phyloP scores from a whole-genome alignment of 805 yeast genomes.

The Starmerella floricola region DNA sequence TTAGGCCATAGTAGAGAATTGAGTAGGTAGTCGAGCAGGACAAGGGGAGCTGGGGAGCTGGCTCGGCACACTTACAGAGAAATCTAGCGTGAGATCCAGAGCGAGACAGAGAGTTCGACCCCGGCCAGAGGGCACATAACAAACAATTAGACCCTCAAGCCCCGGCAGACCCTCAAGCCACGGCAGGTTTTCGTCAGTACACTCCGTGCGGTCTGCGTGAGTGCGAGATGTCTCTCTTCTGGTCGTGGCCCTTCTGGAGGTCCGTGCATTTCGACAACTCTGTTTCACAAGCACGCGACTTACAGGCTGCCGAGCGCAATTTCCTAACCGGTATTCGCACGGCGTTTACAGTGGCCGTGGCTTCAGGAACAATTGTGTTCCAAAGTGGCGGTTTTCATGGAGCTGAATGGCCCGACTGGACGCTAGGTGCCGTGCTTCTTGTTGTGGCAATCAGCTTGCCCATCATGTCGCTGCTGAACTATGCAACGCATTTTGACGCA shows the following conservation, averaged over 20 bases:
- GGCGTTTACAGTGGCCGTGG: slow-evolving; percentile 22
- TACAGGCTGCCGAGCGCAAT: slow-evolving; percentile 27
- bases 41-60: no score
- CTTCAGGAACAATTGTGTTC: slow-evolving; percentile 22
- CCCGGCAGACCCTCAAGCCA: no score
- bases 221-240: slow-evolving; percentile 13
- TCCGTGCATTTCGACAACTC: slow-evolving; percentile 23
- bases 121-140: no score
- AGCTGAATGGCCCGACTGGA: slow-evolving; percentile 12
- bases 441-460: slow-evolving; percentile 18
- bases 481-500: slow-evolving; percentile 19
- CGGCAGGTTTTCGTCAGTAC: no score
- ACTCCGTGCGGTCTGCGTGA: background rate
- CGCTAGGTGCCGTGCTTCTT: slow-evolving; percentile 19
- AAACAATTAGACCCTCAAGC: no score
- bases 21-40: no score
- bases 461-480: slow-evolving; percentile 21
- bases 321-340: slow-evolving; percentile 21
- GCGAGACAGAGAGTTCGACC: no score
- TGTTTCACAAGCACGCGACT: slow-evolving; percentile 28
- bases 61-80: no score
- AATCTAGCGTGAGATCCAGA: no score
- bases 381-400: background rate
- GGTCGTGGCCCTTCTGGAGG: slow-evolving; percentile 17
- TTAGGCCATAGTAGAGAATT: no score